Evolutionary conservation across 306 rosid genomes (phyloP), one percentile per base, ranked within the genome.

Genomic region (Cicer cuneatum): DNA sequence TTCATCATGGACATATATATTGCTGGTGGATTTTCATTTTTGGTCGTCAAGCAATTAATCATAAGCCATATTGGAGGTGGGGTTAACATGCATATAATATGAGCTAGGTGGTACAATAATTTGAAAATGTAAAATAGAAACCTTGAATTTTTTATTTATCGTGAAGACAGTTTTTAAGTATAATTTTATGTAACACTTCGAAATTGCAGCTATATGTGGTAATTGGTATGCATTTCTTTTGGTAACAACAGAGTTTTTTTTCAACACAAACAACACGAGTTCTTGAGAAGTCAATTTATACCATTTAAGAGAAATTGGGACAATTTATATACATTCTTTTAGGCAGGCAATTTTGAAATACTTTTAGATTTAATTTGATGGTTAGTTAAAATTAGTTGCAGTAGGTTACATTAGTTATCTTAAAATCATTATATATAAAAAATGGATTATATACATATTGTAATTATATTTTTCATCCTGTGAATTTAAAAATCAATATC

Each of bases 1-100:
- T 82, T 71, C 71, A 78, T 78, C 71, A 78, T 81, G 52, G 63
- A 72, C 75, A 19, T 66, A 56, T 57, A 35, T 66, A 67, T 69
- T 52, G 70, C 54, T 64, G 84, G 59, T 60, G 67, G 74, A 80
- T 72, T 72, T 76, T 19, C 12, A 18, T 33, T 60, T 75, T 39
- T 53, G 16, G 33, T 52, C 66, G 56, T 78, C 77, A 67, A 53
- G 18, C 39, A 66, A 71, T 82, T 29, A 58, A 69, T 69, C 49
- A 46, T 19, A 79, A 51, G 58, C 66, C 73, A 39, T 63, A 6
- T 16, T 68, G 35, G 39, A 5, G 59, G 77, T 63, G 5, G 59
- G 58, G 54, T 10, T 38, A 47, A 39, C 41, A 8, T 45, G 51
- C 69, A 52, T 75, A 29, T 29, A 5, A 69, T 37, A 53, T 75